A percentile compares a stretch with the other conserved stretches of the same genome.
Evolutionary conservation across 2,329 filamentous ascomycete genomes (phyloP).

Genomic region (Sarocladium brachiariae): DNA sequence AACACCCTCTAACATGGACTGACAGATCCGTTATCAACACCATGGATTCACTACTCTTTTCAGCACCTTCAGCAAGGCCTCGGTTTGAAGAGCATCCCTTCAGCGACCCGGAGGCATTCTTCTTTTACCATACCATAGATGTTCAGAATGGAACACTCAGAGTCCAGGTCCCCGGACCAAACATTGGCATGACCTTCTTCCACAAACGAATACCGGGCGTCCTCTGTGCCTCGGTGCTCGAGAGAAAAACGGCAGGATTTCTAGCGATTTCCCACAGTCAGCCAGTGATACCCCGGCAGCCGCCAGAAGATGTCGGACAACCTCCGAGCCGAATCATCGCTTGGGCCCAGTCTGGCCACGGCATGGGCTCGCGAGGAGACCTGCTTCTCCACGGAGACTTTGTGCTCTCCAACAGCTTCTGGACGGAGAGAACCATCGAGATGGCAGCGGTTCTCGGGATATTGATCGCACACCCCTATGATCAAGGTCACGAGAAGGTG

Average conservation of each 20-base stretch:
- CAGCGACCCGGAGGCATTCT: constrained; percentile 13
- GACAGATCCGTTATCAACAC: not conserved
- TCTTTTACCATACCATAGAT: constrained; percentile 26
- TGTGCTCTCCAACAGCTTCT: constrained; percentile 24
- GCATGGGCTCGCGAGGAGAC: constrained; percentile 21
- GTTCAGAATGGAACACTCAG: constrained; percentile 17
- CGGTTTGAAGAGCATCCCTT: constrained; percentile 11
- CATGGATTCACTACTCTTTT: constrained; percentile 13
- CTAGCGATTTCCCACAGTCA: constrained; percentile 16
- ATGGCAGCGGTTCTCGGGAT: constrained; percentile 23
- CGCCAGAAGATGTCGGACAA: not conserved
- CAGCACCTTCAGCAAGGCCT: constrained; percentile 10
- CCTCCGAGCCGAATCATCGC: constrained; percentile 21
- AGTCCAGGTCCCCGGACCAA: constrained; percentile 25
- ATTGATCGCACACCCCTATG: constrained; percentile 23
- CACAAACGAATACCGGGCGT: constrained; percentile 18
- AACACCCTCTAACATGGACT: not conserved
- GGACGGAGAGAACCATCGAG: constrained; percentile 23
- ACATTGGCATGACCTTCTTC: constrained; percentile 22
- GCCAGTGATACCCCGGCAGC: too few relatives aligned
- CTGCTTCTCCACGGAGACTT: constrained; percentile 2
- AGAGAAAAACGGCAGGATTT: constrained; percentile 26
- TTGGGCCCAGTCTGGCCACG: constrained; percentile 29
- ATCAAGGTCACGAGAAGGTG: constrained; percentile 12
- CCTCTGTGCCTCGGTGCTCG: constrained; percentile 8